Evolutionary conservation across 73 alveolate species (phyloP), one percentile per base, ranked within the genome.

Genomic region (Paramecium sexaurelia): DNA sequence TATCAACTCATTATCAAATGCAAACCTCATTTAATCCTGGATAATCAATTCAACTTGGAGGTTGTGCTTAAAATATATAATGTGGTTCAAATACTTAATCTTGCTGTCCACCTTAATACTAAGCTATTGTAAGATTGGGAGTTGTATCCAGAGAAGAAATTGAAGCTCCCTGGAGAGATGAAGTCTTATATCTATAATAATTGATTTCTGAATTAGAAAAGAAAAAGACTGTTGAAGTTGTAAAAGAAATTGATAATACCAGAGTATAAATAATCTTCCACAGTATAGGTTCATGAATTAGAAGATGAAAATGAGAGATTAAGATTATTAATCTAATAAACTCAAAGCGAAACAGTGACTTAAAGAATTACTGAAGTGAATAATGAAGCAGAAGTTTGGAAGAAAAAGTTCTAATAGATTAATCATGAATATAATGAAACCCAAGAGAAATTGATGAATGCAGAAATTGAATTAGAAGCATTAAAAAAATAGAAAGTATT

Each of bases 81-180:
- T 26, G 83, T 20, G 83, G 83, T 26, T 61, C 47, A 11, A 29
- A 29, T 61, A 10, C 83, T 61, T 61, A 61, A 61, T 4, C 39
- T 61, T 61, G 83, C 11, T 61, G 83, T 61, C 83, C 83, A 61
- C 83, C 83, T 13, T 61, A 26, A 29, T 61, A 61, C 20, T 61
- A 26, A 24, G 51, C 83, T 26, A 39, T 71, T 5, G 55, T 71
- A 40, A 71, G 56, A 35, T 32, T 71, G 17, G 56, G 86, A 10
- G 90, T 78, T 13, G 90, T 78, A 13, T 39, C 75, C 7, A 78
- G 55, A 45, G 90, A 78, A 78, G 90, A 78, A 15, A 78, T 78
- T 41, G 90, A 78, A 40, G 90, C 90, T 3, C 90, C 90, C 6
- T 78, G 90, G 90, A 39, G 90, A 78, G 47, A 41, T 20, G 90